Percentiles rank a stretch among this genome's conserved stretches.
Evolutionary conservation across 2,329 filamentous ascomycete species (phyloP).

Genomic region (Colletotrichum sp.): DNA sequence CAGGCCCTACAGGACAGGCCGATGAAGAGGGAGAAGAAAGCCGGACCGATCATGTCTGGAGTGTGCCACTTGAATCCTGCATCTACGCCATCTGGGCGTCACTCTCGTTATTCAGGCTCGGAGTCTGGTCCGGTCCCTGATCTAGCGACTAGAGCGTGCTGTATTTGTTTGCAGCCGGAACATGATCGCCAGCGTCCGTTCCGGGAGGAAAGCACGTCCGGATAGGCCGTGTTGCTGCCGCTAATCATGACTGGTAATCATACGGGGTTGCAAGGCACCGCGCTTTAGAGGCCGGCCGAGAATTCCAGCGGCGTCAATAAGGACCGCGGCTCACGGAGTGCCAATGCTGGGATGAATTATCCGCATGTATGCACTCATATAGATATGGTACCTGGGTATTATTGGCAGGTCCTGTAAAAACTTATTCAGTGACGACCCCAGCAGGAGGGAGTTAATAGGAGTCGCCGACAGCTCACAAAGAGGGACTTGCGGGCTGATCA

Average conservation of each 20-base stretch:
- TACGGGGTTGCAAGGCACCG: not conserved
- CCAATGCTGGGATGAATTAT: not conserved
- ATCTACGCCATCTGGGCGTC: not conserved
- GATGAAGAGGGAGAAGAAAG: not conserved
- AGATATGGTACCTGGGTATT: not conserved
- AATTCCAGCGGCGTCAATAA: constrained; percentile 11
- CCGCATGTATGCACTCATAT: not conserved
- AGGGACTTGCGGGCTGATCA: not conserved
- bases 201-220: not conserved
- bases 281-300: not conserved
- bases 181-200: not conserved
- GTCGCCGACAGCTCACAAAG: not conserved
- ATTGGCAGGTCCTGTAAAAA: not conserved
- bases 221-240: not conserved
- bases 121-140: constrained; percentile 3
- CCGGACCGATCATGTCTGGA: not conserved
- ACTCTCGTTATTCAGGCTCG: not conserved
- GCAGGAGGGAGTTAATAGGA: not conserved
- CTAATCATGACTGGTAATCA: not conserved
- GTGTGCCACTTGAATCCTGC: not conserved
- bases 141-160: not conserved
- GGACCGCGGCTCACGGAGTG: not conserved
- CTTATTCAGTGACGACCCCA: not conserved
- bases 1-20: constrained; percentile 1
- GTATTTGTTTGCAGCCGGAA: not conserved